Conservation (phyloP, 805 yeast genomes). For the Myxozyma udenii region DNA sequence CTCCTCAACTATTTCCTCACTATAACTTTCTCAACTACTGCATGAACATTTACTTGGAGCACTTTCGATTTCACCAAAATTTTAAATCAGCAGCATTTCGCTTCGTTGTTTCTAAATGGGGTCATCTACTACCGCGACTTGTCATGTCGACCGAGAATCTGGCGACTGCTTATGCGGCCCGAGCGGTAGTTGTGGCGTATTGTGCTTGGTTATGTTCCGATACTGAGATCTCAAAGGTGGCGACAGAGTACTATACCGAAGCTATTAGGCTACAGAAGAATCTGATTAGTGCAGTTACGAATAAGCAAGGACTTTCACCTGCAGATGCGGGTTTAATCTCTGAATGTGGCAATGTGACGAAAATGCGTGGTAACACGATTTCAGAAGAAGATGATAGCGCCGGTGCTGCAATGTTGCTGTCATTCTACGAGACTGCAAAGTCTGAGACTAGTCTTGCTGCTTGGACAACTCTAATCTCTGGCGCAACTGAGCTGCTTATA, state of each 20-base stretch:
- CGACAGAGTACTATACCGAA: slow-evolving; percentile 8
- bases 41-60: background rate
- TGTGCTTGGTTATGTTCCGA: background rate
- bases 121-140: background rate
- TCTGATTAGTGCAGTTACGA: slow-evolving; percentile 1
- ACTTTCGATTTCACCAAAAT: too few species aligned
- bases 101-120: too few species aligned
- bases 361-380: slow-evolving; percentile 14
- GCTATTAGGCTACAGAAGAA: slow-evolving; percentile 10
- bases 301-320: too few species aligned
- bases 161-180: background rate
- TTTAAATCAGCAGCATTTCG: too few species aligned
- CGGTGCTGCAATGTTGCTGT: slow-evolving; percentile 12
- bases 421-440: slow-evolving; percentile 8
- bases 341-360: background rate
- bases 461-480: background rate
- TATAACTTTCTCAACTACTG: background rate
- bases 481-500: background rate
- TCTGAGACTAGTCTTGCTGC: background rate
- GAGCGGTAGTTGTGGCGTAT: background rate
- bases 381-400: slow-evolving; percentile 13
- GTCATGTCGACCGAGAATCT: background rate
- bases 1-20: background rate
- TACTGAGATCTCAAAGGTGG: background rate
- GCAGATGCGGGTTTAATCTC: background rate